Evolutionary conservation across 225 moss, liverwort and hornwort species (phyloP).

Genomic region (Pseudoscleropodium purum): DNA sequence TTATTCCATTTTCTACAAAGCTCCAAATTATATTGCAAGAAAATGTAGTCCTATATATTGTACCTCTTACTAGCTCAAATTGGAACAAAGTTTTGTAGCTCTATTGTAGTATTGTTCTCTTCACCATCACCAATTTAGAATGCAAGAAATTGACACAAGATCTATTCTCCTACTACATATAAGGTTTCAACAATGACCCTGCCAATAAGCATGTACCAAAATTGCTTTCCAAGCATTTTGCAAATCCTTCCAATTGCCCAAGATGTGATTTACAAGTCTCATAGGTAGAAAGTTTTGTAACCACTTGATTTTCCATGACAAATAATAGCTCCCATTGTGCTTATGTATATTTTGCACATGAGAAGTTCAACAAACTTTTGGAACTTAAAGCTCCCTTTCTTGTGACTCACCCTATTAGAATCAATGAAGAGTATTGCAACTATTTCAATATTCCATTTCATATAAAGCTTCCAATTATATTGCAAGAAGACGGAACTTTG

Average conservation of each 20-base stretch:
- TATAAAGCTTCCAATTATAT: fast-evolving
- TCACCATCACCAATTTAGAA: too few species aligned
- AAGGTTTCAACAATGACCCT: not conserved
- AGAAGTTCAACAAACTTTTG: not conserved
- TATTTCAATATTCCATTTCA: not conserved
- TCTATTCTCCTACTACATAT: fast-evolving
- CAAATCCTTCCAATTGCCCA: not conserved
- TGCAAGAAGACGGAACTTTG: not conserved
- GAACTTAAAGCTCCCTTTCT: not conserved
- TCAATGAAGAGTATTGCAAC: not conserved
- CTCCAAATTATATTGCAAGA: too few species aligned
- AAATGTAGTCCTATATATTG: too few species aligned
- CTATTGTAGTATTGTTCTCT: not conserved
- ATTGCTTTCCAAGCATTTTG: not conserved
- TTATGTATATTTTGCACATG: too few species aligned
- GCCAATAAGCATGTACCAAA: not conserved
- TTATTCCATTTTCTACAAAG: too few species aligned
- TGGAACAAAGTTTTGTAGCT: too few species aligned
- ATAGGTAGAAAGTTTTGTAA: too few species aligned
- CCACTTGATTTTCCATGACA: too few species aligned
- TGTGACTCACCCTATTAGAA: not conserved
- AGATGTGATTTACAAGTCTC: too few species aligned
- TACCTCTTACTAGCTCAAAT: too few species aligned
- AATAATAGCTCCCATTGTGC: too few species aligned
- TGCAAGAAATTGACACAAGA: too few species aligned